These are phyloP conservation scores for Biscutella auriculata DNA, from an alignment of 441 rosid species.

Conservation along the genomic window DNA sequence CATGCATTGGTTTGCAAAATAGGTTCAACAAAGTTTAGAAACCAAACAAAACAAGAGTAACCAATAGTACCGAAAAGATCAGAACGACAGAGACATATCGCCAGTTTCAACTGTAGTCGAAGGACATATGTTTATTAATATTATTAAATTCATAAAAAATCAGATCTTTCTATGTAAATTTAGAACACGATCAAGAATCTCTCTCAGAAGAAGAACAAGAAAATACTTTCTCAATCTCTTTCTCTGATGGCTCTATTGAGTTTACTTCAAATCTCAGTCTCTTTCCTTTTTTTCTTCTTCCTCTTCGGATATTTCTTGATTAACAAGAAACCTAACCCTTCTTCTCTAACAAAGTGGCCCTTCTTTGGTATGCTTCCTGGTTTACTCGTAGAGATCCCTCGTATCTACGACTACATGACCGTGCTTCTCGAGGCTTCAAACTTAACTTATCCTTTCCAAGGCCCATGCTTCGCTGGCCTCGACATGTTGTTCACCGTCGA, in stretches of 20 bases:
- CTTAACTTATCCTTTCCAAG: neutral
- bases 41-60: neutral
- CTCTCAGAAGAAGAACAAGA: neutral
- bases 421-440: neutral
- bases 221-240: neutral
- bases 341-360: neutral
- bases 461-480: neutral
- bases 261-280: neutral
- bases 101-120: neutral
- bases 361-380: conserved; percentile 2
- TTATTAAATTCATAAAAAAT: too few species aligned
- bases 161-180: too few species aligned
- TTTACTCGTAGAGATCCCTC: neutral
- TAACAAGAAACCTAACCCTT: neutral
- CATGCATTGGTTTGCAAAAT: neutral
- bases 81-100: neutral
- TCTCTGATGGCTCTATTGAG: neutral
- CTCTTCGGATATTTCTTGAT: neutral
- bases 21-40: neutral
- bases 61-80: neutral
- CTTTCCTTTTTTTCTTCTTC: neutral
- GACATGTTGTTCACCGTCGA: conserved; percentile 1
- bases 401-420: neutral
- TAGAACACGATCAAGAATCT: neutral
- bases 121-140: too few species aligned